phyloP scores from a whole-genome alignment of 352 stramenopile species.

The Globisporangium sylvaticum region DNA sequence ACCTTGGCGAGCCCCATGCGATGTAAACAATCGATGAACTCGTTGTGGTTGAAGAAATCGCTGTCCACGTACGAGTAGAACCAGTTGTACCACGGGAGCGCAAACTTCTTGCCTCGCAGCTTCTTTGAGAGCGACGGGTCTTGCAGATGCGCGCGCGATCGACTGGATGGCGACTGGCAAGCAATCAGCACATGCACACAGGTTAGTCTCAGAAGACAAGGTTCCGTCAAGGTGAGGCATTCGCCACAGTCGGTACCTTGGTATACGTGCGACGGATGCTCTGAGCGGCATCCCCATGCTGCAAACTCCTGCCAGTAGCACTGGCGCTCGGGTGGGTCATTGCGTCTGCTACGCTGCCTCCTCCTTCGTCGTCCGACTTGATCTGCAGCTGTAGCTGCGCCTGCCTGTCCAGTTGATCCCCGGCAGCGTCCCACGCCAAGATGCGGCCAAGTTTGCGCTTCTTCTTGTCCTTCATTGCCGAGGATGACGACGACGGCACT shows the following conservation, averaged over 20 bases:
- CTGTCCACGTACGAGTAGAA: slow-evolving; percentile 63
- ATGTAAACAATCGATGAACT: slow-evolving; percentile 70
- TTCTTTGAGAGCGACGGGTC: not conserved
- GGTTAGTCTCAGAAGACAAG: not conserved
- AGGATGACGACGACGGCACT: not conserved
- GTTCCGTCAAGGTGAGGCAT: not conserved
- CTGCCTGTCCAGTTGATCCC: slow-evolving; percentile 24
- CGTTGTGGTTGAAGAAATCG: slow-evolving; percentile 73
- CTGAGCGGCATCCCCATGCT: not conserved
- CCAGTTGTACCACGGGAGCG: slow-evolving; percentile 67
- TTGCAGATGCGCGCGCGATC: not conserved
- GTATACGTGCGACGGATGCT: not conserved
- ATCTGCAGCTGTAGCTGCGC: slow-evolving; percentile 23
- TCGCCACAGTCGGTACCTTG: not conserved
- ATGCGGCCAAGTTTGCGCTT: slow-evolving; percentile 47
- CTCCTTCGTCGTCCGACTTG: slow-evolving; percentile 13
- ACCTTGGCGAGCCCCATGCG: slow-evolving; percentile 66
- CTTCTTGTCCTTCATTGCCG: slow-evolving; percentile 25
- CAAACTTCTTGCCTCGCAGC: slow-evolving; percentile 25
- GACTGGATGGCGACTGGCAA: not conserved
- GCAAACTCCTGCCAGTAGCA: not conserved
- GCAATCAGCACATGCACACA: not conserved
- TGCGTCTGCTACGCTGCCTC: not conserved
- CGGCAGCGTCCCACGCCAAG: slow-evolving; percentile 18
- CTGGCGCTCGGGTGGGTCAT: not conserved